Base-by-base conservation (phyloP, 75 land plant genomes). In the Pseudotsuga menziesii region DNA sequence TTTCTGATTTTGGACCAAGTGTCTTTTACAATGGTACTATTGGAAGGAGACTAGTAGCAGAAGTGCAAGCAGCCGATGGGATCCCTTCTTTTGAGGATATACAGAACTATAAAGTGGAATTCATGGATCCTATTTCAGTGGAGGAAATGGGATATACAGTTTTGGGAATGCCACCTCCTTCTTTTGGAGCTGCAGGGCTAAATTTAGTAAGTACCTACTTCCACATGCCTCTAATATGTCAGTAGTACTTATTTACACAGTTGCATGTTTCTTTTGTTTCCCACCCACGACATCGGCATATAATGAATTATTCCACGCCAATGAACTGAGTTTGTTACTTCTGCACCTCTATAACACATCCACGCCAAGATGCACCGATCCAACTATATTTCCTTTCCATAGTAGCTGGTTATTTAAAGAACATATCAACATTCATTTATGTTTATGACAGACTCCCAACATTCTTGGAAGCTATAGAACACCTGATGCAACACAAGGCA, bases 161-260 rank as follows among this genome's bases (percentile, higher is more conserved):
- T 11, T 58, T 87, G 58, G 93, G 99, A 59, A 93, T 96, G 99
- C 99, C 97, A 2, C 94, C 93, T 48, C 97, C 99, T 61, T 93
- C 99, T 60, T 93, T 94, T 76, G 99, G 97, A 67, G 95, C 94
- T 0, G 78, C 89, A 16, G 90, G 90, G 14, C 70, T 96, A 20
- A 54, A 87, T 59, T 36, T 96, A 80, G 96, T 96, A 67, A 64
- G 85, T 62, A 62, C 16, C 36, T 35, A 26, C 12, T 56, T 17
- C 23, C 56, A n/a, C 13, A 8, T 14, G 3, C 16, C 56, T 19
- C 75, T 74, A 22, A 6, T 41, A 48, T n/a, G 15, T 55, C 57
- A 20, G 11, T 72, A 32, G 17, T 9, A 25, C 57, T 4, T 52
- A 23, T 22, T 56, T 23, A 17, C 58, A 19, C 0, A 48, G 35